Conservation (phyloP, 164 flowering plant species). For the Kalanchoe fedtschenkoi region DNA sequence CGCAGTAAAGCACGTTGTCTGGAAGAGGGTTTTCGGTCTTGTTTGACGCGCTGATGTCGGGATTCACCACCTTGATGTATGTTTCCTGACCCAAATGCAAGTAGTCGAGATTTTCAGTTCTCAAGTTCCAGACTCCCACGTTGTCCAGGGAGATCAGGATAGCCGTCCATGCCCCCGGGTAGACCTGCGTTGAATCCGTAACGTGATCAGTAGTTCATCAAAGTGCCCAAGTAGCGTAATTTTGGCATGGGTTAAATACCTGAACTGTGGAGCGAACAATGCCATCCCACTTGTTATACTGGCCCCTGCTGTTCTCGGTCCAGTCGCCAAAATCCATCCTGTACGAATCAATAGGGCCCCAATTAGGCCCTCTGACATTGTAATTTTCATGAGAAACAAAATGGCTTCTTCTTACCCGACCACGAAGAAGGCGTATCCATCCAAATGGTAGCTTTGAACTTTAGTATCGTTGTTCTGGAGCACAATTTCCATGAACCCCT, state of each 20-base stretch:
- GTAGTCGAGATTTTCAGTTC: conserved; percentile 77
- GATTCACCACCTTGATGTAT: conserved; percentile 68
- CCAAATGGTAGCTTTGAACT: conserved; percentile 73
- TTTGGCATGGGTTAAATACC: conserved; percentile 21
- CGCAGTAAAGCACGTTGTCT: conserved; percentile 75
- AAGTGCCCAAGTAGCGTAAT: neutral
- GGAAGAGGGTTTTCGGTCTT: conserved; percentile 69
- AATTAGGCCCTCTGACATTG: too few species aligned
- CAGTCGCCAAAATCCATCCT: conserved; percentile 88
- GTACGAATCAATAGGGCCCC: conserved; percentile 1
- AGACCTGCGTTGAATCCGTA: conserved; percentile 36
- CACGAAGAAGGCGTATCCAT: conserved; percentile 87
- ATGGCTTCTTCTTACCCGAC: conserved; percentile 55
- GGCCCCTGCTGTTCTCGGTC: conserved; percentile 71
- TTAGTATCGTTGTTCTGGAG: conserved; percentile 84
- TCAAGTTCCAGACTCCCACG: conserved; percentile 87
- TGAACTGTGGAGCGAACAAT: conserved; percentile 61
- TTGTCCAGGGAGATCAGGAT: conserved; percentile 77
- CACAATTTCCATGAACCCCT: conserved; percentile 82
- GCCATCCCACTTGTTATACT: conserved; percentile 83
- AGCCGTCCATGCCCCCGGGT: conserved; percentile 95
- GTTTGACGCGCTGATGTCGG: conserved; percentile 41
- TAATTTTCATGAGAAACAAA: too few species aligned
- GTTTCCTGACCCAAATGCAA: conserved; percentile 95
- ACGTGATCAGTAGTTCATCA: too few species aligned